Evolutionary conservation across 371 early-diverging fungal genomes (phyloP), one percentile per base, ranked within the genome.

Genomic region (Globomyces sp.): DNA sequence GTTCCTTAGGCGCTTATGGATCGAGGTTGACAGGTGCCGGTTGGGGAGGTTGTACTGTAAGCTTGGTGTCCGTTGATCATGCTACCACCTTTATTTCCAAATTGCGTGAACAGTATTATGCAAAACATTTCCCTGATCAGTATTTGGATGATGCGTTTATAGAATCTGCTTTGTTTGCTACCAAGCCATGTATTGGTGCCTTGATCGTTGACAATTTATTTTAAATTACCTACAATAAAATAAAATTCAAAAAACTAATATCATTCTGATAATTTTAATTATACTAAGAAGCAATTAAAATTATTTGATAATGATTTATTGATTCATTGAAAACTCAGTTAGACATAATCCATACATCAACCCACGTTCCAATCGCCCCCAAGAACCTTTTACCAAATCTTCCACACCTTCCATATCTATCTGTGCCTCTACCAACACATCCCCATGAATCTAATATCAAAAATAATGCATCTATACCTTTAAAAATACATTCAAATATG

Each of bases 41-140:
- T 4, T 98, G 96, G 96, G 98, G 96, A 65, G 96, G 96, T 41
- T 91, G 93, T 70, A 89, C 94, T 0, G 92, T 97, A 37, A 89
- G 89, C 53, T 77, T 96, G 65, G 90, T 94, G 0, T 77, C 86
- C 34, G 88, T 82, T 67, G 79, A 84, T 52, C 75, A 80, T 9
- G 88, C 90, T 0, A 75, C 80, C 4, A 69, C 63, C 4, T 88
- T 94, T 65, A 88, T 91, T 53, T 68, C 74, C 11, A 75, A 73
- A 37, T 71, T 95, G 69, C 89, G 86, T 68, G 80, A 83, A 43
- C 78, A 86, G 43, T 94, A 89, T 68, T 92, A 89, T 70, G 51
- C 24, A 24, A 24, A 24, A 24, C 24, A 24, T 24, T 24, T 24
- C 0, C 24, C 24, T 24, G 24, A 24, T 24, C 24, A 24, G 24